These are phyloP conservation scores for Rhodotorula mucilaginosa DNA, from an alignment of 1,284 basidiomycete species.

Conservation along the genomic window DNA sequence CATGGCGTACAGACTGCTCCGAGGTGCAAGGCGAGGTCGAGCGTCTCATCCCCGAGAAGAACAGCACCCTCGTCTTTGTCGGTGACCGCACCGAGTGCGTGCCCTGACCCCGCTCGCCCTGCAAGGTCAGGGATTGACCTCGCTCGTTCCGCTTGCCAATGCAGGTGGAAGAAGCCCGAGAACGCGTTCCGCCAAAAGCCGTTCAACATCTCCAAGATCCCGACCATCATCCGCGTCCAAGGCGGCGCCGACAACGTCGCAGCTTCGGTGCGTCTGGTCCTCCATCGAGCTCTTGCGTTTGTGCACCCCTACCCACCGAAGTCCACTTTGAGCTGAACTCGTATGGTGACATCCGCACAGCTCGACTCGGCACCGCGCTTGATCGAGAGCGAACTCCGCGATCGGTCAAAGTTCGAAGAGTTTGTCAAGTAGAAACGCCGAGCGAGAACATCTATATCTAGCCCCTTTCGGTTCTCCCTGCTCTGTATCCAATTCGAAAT, in stretches of 20 bases:
- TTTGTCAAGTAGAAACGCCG: slow-evolving; percentile 38
- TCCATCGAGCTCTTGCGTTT: slow-evolving; percentile 4
- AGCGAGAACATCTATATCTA: too few species aligned
- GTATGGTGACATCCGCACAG: slow-evolving; percentile 47
- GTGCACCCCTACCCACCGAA: background rate
- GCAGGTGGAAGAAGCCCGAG: slow-evolving; percentile 64
- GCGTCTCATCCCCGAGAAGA: slow-evolving; percentile 56
- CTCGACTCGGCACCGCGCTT: slow-evolving; percentile 56
- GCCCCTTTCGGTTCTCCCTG: background rate
- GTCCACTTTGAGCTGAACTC: background rate
- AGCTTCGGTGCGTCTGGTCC: slow-evolving; percentile 58
- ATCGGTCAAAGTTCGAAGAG: slow-evolving; percentile 42
- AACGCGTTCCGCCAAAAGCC: slow-evolving; percentile 63
- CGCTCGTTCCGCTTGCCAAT: background rate
- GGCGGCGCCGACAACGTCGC: slow-evolving; percentile 43
- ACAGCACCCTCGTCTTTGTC: slow-evolving; percentile 68
- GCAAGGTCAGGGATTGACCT: background rate
- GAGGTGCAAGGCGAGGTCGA: slow-evolving; percentile 58
- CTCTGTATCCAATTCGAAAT: background rate
- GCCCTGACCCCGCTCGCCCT: background rate
- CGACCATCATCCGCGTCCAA: slow-evolving; percentile 63
- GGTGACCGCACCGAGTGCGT: slow-evolving; percentile 62
- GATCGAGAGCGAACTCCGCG: slow-evolving; percentile 59
- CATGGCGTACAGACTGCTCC: slow-evolving; percentile 2
- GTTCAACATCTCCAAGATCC: slow-evolving; percentile 65